Conservation (phyloP, 371 early-diverging fungal species). For the Sporodiniella umbellata region DNA sequence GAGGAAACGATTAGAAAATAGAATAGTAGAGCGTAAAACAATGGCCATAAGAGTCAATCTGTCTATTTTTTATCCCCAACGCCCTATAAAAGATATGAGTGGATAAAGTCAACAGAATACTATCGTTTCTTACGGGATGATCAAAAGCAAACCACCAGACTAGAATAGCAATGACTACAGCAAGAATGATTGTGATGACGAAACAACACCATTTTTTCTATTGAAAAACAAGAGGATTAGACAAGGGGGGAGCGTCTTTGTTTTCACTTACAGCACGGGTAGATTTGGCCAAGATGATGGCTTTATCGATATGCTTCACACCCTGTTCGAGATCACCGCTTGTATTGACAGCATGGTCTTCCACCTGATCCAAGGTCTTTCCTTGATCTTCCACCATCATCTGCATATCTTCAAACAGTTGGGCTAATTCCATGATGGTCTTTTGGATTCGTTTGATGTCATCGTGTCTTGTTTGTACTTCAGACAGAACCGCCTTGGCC, state of each 20-base stretch:
- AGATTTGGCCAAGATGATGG: conserved; percentile 67
- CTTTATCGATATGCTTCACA: conserved; percentile 64
- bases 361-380: conserved; percentile 69
- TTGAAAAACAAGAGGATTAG: not conserved
- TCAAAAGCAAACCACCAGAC: conserved; percentile 53
- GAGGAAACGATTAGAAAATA: not conserved
- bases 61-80: conserved; percentile 6
- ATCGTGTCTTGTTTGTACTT: conserved; percentile 85
- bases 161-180: conserved; percentile 48
- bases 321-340: conserved; percentile 71
- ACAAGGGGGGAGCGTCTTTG: too few species aligned
- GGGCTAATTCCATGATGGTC: conserved; percentile 82
- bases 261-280: conserved; percentile 65
- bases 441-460: conserved; percentile 88
- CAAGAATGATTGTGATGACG: conserved; percentile 45
- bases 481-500: conserved; percentile 75
- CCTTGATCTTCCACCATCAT: conserved; percentile 83
- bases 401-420: conserved; percentile 88
- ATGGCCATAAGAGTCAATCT: too few species aligned
- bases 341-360: conserved; percentile 61
- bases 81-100: conserved; percentile 4
- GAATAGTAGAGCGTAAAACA: too few species aligned
- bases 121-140: conserved; percentile 23
- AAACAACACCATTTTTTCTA: conserved; percentile 72
- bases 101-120: not conserved